Evolutionary conservation across 148 eudicot species (phyloP).

Genomic region (Diospyros lotus): DNA sequence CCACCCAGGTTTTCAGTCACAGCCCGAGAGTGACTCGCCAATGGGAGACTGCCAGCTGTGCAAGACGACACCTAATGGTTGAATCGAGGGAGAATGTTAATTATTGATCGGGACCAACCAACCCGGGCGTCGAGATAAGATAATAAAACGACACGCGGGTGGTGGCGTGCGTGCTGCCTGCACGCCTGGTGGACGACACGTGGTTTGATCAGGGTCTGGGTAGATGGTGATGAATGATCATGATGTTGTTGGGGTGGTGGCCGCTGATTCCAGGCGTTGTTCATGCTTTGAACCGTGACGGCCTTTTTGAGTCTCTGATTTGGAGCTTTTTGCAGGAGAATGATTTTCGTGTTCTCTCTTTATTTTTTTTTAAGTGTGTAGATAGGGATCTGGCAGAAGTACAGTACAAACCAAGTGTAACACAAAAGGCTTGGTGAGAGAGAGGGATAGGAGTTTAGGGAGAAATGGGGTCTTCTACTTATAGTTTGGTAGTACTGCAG

Average conservation of each 20-base stretch:
- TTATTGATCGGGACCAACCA: conserved; percentile 2
- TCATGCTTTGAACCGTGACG: not conserved
- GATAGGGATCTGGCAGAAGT: too few relatives aligned
- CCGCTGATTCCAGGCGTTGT: not conserved
- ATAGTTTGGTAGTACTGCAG: too few relatives aligned
- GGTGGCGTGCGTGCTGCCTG: not conserved
- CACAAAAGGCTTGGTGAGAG: too few relatives aligned
- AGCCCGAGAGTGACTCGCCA: conserved; percentile 12
- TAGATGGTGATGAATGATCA: not conserved
- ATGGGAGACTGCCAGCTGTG: not conserved
- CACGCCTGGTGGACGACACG: conserved; percentile 5
- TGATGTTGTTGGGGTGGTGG: not conserved
- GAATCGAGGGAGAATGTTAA: not conserved
- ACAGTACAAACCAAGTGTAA: too few relatives aligned
- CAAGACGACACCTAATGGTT: not conserved
- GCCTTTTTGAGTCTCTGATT: not conserved
- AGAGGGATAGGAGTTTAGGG: too few relatives aligned
- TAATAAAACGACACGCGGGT: not conserved
- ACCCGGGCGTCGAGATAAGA: not conserved
- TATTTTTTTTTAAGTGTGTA: not conserved
- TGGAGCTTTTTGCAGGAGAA: not conserved
- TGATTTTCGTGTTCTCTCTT: not conserved
- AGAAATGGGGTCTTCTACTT: too few relatives aligned
- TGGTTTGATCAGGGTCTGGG: not conserved
- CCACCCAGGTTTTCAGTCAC: conserved; percentile 22